A percentile compares a stretch with the other conserved stretches of the same genome.
Conservation (phyloP, 495 filamentous ascomycete genomes). For the Penicillium lagena region DNA sequence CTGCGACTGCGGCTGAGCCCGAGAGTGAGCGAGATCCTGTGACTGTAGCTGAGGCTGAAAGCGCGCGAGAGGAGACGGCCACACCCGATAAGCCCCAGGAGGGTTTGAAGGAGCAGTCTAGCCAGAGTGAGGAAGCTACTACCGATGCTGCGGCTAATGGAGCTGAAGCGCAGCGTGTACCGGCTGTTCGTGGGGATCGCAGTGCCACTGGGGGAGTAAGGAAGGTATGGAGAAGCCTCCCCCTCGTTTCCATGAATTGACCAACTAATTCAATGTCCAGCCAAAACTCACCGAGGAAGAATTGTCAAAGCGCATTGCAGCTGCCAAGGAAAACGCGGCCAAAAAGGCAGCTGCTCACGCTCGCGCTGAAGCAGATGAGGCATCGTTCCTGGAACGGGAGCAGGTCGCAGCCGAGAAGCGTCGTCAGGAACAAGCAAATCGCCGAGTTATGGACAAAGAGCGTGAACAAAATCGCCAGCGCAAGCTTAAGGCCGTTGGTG, state of each 20-base stretch:
- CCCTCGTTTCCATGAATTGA: neutral
- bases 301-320: conserved; percentile 51
- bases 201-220: conserved; percentile 59
- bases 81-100: conserved; percentile 13
- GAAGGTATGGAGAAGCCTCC: conserved; percentile 27
- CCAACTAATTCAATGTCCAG: conserved; percentile 20
- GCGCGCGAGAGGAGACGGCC: conserved; percentile 9
- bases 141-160: conserved; percentile 9
- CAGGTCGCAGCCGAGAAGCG: conserved; percentile 47
- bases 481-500: conserved; percentile 59
- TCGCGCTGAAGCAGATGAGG: conserved; percentile 62
- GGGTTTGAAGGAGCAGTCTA: conserved; percentile 15
- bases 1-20: conserved; percentile 9
- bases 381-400: conserved; percentile 60
- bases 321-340: conserved; percentile 52
- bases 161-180: conserved; percentile 28
- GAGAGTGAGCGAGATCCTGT: conserved; percentile 10
- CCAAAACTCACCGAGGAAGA: conserved; percentile 67
- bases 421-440: conserved; percentile 48
- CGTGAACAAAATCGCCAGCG: conserved; percentile 64
- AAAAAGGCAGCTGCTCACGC: conserved; percentile 55
- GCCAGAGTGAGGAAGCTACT: conserved; percentile 9
- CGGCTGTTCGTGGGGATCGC: conserved; percentile 62
- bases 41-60: conserved; percentile 11
- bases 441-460: conserved; percentile 60